Conservation (phyloP, 345 rosid genomes). For the Euphorbia tirucalli region DNA sequence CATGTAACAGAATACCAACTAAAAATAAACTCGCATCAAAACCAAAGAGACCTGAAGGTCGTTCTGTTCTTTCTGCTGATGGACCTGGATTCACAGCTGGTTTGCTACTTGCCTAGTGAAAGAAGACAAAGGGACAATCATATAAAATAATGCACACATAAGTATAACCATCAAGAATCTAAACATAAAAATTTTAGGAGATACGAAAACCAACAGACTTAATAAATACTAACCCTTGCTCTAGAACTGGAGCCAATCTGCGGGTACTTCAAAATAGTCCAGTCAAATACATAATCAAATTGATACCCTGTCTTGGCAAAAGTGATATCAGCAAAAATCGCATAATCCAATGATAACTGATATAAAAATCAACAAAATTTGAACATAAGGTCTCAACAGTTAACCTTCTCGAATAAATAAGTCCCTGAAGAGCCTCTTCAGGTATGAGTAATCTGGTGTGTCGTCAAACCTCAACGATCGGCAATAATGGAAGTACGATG, state of each 20-base stretch:
- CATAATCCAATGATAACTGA: background rate
- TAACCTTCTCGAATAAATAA: slow-evolving; percentile 90
- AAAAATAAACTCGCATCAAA: background rate
- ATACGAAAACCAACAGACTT: background rate
- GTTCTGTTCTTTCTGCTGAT: slow-evolving; percentile 49
- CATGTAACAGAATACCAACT: background rate
- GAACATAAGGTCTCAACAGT: background rate
- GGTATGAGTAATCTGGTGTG: slow-evolving; percentile 91
- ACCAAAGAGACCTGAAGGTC: slow-evolving; percentile 36
- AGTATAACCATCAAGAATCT: background rate
- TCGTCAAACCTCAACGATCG: slow-evolving; percentile 93
- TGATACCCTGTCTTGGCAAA: slow-evolving; percentile 57
- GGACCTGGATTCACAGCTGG: slow-evolving; percentile 49
- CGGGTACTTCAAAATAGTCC: slow-evolving; percentile 87
- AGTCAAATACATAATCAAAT: slow-evolving; percentile 89
- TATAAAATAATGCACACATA: background rate
- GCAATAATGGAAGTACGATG: slow-evolving; percentile 91
- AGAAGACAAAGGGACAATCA: background rate
- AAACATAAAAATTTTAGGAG: background rate
- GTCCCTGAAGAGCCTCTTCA: slow-evolving; percentile 89
- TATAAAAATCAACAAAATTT: background rate
- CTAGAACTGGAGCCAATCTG: slow-evolving; percentile 79
- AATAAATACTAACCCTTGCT: slow-evolving; percentile 48
- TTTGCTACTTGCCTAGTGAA: slow-evolving; percentile 46
- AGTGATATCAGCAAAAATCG: background rate